Evolutionary conservation across 2,329 filamentous ascomycete species (phyloP), one percentile per base, ranked within the genome.

Genomic region (Calonectria leucothoes): DNA sequence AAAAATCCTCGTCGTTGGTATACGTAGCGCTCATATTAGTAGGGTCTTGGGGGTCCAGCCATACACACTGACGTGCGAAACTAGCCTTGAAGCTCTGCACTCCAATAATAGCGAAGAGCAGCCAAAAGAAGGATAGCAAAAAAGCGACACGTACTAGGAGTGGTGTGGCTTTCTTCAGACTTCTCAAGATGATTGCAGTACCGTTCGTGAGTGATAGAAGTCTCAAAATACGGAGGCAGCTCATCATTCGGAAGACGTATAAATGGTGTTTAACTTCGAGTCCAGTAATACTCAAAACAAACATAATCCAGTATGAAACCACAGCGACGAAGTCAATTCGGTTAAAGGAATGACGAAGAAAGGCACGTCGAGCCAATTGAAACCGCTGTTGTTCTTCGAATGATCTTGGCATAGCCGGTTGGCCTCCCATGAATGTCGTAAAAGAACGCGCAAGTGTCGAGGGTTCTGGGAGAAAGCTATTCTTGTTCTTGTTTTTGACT

Each of bases 41-140:
- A 81, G 86, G 92, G 66, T 92, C 87, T 6, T 81, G 74, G 6
- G 93, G 92, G 75, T 95, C 93, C 65, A 94, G 84, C 94, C 94
- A 97, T 35, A 95, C 92, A 82, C 94, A 97, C 75, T 92, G 93
- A 61, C 94, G 93, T 77, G 91, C 91, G 29, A 96, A 85, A 83
- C 94, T 96, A 11, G 94, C 93, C 84, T 96, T 96, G 87, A 99
- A 99, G 84, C 94, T 98, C 83, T 99, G 97, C 27, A 99, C 94
- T 7, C 97, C 97, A 72, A 99, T 93, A 75, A 99, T 98, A 45
- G 95, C 97, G 85, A 99, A 99, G 14, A 98, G 87, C 51, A 99
- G 90, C 97, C 97, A 99, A 85, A 99, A 99, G 85, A 99, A 99
- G 17, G 94, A 91, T 77, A 99, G 95, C 27, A 99, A 88, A 82